Percentiles rank a stretch among this genome's conserved stretches.
These are phyloP conservation scores for Lachnellula occidentalis DNA, from an alignment of 2,329 filamentous ascomycete genomes.

Conservation along the genomic window DNA sequence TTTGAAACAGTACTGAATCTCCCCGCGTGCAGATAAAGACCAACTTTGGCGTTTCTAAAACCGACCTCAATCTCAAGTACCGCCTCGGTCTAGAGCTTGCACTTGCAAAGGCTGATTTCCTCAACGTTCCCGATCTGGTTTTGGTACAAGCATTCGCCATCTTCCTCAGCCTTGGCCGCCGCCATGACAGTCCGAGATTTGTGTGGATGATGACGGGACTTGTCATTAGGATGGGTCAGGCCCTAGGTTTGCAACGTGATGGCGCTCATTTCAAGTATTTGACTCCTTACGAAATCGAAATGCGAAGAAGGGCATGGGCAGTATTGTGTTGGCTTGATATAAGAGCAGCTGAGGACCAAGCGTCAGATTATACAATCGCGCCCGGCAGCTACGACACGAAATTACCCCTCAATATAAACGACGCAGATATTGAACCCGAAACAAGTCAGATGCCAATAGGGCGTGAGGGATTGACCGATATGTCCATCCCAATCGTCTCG, in stretches of 20 bases:
- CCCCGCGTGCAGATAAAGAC: conserved; percentile 33
- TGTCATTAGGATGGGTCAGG: conserved; percentile 46
- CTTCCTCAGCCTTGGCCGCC: conserved; percentile 48
- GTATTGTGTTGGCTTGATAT: conserved; percentile 43
- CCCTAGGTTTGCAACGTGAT: conserved; percentile 39
- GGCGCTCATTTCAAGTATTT: not conserved
- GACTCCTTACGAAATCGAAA: conserved; percentile 38
- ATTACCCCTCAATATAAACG: conserved; percentile 47
- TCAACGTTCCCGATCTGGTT: conserved; percentile 53
- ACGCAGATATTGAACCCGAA: conserved; percentile 35
- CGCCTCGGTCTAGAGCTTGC: conserved; percentile 48
- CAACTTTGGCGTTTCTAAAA: conserved; percentile 46
- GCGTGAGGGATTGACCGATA: conserved; percentile 10
- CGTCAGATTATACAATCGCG: conserved; percentile 40
- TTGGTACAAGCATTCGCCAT: conserved; percentile 58
- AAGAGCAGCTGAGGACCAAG: conserved; percentile 45
- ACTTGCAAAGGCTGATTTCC: conserved; percentile 55
- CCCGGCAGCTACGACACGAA: conserved; percentile 41
- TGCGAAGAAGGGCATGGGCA: conserved; percentile 49
- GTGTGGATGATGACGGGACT: conserved; percentile 61
- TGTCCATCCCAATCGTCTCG: conserved; percentile 10
- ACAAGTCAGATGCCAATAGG: conserved; percentile 2
- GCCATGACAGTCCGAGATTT: conserved; percentile 47
- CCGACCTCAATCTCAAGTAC: conserved; percentile 39
- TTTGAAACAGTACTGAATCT: not conserved